phyloP scores from a whole-genome alignment of 495 filamentous ascomycete genomes.

The Saxophila tyrrhenica region DNA sequence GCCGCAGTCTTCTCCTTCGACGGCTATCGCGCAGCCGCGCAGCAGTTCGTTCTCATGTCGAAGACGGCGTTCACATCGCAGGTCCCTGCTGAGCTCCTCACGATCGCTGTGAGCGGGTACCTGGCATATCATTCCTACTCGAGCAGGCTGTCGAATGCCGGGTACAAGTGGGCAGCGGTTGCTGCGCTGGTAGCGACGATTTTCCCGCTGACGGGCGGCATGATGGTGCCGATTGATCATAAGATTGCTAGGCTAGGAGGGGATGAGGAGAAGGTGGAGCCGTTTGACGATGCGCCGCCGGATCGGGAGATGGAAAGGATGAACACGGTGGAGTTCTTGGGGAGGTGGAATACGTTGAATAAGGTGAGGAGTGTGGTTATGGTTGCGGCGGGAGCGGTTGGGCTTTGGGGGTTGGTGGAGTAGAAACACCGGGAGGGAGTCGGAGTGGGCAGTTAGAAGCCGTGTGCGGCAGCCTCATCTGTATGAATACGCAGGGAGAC shows the following conservation, averaged over 20 bases:
- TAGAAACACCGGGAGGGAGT: no score
- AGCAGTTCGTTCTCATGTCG: conserved; percentile 13
- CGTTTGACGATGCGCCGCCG: conserved; percentile 17
- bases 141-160: not conserved
- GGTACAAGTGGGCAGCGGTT: conserved; percentile 13
- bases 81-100: conserved; percentile 13
- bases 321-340: conserved; percentile 15
- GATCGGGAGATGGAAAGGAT: conserved; percentile 15
- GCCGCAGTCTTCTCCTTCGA: not conserved
- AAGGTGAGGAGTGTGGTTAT: conserved; percentile 7
- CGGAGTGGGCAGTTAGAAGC: no score
- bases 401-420: conserved; percentile 16
- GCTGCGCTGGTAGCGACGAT: conserved; percentile 10
- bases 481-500: no score
- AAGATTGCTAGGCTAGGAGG: conserved; percentile 17
- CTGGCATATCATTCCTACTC: conserved; percentile 11
- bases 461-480: no score
- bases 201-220: conserved; percentile 14
- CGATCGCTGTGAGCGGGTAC: conserved; percentile 11
- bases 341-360: conserved; percentile 11
- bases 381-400: conserved; percentile 11
- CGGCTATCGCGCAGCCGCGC: conserved; percentile 12
- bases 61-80: conserved; percentile 14
- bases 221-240: conserved; percentile 17
- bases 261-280: conserved; percentile 12